Percentiles rank a stretch among this genome's conserved stretches.
Evolutionary conservation across 2,329 filamentous ascomycete genomes (phyloP).

Genomic region (Fusarium nygamai): DNA sequence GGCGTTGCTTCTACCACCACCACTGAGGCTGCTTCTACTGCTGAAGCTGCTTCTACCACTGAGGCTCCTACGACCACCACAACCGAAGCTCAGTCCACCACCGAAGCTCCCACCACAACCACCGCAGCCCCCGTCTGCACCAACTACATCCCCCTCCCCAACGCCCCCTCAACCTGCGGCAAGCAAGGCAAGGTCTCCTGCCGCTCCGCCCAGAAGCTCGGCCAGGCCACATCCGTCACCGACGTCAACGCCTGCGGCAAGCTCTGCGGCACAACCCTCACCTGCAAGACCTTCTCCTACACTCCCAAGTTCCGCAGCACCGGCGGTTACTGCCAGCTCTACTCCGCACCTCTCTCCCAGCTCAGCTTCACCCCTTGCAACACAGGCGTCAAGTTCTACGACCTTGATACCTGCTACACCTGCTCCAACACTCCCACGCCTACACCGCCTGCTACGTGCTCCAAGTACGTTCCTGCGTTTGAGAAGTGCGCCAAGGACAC

Average conservation of each 20-base stretch:
- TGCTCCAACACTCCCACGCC: constrained; percentile 4
- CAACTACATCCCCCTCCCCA: background rate
- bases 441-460: constrained; percentile 9
- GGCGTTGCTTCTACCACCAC: background rate
- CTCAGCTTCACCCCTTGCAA: constrained; percentile 10
- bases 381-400: constrained; percentile 28
- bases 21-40: background rate
- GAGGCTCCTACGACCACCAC: background rate
- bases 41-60: background rate
- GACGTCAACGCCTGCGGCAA: constrained; percentile 4
- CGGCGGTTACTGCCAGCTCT: constrained; percentile 9
- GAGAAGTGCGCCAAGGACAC: constrained; percentile 6
- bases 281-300: constrained; percentile 25
- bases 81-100: background rate
- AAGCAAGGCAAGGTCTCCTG: constrained; percentile 18
- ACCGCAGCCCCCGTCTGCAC: constrained; percentile 13
- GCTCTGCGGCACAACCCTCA: background rate
- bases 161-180: constrained; percentile 9
- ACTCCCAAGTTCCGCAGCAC: background rate
- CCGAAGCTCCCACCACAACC: constrained; percentile 4
- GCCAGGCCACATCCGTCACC: background rate
- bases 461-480: constrained; percentile 23
- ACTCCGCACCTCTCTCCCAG: background rate
- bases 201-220: constrained; percentile 10
- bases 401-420: constrained; percentile 14